Evolutionary conservation across 2,329 filamentous ascomycete species (phyloP).

Genomic region (Trichoderma harzianum): DNA sequence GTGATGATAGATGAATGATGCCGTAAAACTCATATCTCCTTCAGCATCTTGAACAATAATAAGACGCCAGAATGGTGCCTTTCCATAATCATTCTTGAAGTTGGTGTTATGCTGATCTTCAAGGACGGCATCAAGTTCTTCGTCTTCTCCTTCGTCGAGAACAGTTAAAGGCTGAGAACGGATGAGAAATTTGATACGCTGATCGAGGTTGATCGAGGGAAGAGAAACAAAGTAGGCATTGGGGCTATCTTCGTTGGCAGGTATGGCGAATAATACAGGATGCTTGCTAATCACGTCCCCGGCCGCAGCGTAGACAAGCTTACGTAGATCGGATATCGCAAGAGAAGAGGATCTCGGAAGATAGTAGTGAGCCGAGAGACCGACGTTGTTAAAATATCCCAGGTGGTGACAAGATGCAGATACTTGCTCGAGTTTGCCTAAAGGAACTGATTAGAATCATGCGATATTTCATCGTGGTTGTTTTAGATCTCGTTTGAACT

Average conservation of each 20-base stretch:
- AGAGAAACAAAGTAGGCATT: not conserved
- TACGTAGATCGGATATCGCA: not conserved
- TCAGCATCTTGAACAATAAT: slow-evolving; percentile 26
- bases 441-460: not conserved
- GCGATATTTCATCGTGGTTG: not conserved
- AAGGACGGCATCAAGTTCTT: not conserved
- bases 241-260: not conserved
- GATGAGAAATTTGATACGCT: not conserved
- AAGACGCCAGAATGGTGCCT: not conserved
- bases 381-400: slow-evolving; percentile 43
- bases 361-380: slow-evolving; percentile 37
- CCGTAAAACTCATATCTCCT: slow-evolving; percentile 35
- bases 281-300: not conserved
- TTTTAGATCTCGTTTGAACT: not conserved
- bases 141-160: not conserved
- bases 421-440: slow-evolving; percentile 42
- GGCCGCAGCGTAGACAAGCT: not conserved
- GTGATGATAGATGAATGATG: slow-evolving; percentile 46
- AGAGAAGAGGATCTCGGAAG: slow-evolving; percentile 6
- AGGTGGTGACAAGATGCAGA: slow-evolving; percentile 42
- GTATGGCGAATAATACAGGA: not conserved
- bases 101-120: not conserved
- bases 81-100: not conserved
- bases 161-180: not conserved
- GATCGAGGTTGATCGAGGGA: not conserved